Percentiles rank a stretch among this genome's conserved stretches.
phyloP scores from a whole-genome alignment of 1,139 yeast species.

The Hyphopichia buzzinii region DNA sequence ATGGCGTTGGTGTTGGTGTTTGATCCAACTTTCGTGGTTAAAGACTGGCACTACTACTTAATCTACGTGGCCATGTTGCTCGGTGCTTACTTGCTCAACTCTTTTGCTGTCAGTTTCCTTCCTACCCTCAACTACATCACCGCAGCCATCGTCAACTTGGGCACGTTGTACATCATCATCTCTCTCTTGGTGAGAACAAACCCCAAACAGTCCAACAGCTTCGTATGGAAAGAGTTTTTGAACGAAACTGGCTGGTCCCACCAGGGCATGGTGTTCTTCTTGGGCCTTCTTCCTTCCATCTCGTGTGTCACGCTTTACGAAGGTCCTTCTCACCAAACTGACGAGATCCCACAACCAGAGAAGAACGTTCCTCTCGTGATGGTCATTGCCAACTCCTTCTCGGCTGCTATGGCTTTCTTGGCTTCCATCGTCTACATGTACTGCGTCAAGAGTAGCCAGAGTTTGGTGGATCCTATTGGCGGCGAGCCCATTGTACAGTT shows the following conservation, averaged over 20 bases:
- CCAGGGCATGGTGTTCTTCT: conserved; percentile 26
- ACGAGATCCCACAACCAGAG: conserved; percentile 27
- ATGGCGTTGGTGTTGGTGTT: conserved; percentile 38
- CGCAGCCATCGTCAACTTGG: conserved; percentile 20
- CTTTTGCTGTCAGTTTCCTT: conserved; percentile 15
- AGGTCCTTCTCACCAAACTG: conserved; percentile 32
- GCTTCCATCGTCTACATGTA: conserved; percentile 27
- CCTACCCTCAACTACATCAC: conserved; percentile 19
- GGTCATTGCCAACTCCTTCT: conserved; percentile 22
- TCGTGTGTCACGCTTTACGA: conserved; percentile 26
- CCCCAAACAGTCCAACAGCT: conserved; percentile 22
- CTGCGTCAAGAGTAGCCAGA: conserved; percentile 18
- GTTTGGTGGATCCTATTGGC: conserved; percentile 22
- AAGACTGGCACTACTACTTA: conserved; percentile 24
- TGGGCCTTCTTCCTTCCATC: conserved; percentile 26
- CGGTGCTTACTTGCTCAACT: conserved; percentile 18
- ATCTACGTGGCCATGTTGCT: conserved; percentile 17
- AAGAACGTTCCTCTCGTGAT: conserved; percentile 26
- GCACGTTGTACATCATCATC: conserved; percentile 24
- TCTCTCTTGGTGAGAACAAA: conserved; percentile 21
- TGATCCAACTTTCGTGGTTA: conserved; percentile 20
- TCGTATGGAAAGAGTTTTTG: conserved; percentile 21
- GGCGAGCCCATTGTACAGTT: conserved; percentile 30
- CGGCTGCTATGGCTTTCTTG: conserved; percentile 21
- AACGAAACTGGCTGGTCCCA: conserved; percentile 30